A percentile compares a stretch with the other conserved stretches of the same genome.
Evolutionary conservation across 192 early-diverging fungal genomes (phyloP).

Genomic region (Coemansia sp.): DNA sequence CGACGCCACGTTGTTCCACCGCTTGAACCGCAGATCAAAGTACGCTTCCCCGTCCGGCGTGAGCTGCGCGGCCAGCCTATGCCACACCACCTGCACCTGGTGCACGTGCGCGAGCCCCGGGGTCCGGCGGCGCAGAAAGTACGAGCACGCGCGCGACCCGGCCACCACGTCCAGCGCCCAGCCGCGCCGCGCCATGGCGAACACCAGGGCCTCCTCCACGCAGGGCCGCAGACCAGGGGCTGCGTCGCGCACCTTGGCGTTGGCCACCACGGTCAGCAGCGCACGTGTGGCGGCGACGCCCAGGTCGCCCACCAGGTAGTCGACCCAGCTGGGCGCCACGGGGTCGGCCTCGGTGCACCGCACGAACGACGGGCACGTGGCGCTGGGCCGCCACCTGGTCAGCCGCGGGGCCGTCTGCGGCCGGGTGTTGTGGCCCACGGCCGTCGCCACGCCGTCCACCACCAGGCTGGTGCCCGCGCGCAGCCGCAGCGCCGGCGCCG

Average conservation of each 20-base stretch:
- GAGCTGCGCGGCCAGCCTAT: conserved; percentile 15
- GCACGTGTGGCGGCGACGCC: conserved; percentile 14
- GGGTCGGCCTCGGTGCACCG: conserved; percentile 16
- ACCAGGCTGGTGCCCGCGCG: conserved; percentile 17
- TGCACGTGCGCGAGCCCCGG: not conserved
- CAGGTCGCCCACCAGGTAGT: conserved; percentile 36
- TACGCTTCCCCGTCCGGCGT: conserved; percentile 2
- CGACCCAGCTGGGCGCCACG: conserved; percentile 29
- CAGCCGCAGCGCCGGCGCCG: conserved; percentile 12
- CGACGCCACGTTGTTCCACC: conserved; percentile 49
- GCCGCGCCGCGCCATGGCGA: conserved; percentile 38
- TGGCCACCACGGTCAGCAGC: conserved; percentile 27
- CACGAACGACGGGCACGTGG: not conserved
- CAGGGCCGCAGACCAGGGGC: conserved; percentile 16
- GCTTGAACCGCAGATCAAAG: conserved; percentile 38
- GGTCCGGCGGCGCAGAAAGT: conserved; percentile 19
- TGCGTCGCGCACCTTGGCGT: conserved; percentile 20
- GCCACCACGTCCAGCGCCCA: conserved; percentile 26
- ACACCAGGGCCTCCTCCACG: conserved; percentile 38
- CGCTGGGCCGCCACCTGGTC: not conserved
- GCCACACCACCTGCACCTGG: conserved; percentile 22
- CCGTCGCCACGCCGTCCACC: conserved; percentile 7
- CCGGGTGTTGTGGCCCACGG: not conserved
- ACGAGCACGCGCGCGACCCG: conserved; percentile 32
- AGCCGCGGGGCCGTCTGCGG: conserved; percentile 11